These are phyloP conservation scores for Solanum chiquidenum DNA, from an alignment of 257 asterid genomes.

Conservation along the genomic window DNA sequence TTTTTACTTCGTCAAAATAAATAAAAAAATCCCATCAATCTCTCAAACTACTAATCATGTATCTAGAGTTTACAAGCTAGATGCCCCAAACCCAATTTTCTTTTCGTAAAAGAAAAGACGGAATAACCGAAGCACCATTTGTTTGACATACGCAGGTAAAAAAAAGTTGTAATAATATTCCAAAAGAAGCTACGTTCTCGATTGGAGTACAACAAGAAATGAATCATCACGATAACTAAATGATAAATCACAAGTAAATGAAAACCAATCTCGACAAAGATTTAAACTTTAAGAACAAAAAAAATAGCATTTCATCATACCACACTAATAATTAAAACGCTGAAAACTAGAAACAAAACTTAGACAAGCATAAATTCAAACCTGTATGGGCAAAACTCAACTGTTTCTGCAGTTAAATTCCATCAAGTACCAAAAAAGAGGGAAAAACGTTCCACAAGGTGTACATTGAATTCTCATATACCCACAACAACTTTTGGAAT, in stretches of 20 bases:
- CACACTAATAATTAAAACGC: background rate
- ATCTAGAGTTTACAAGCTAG: background rate
- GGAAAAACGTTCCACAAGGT: background rate
- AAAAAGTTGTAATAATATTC: background rate
- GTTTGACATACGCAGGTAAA: background rate
- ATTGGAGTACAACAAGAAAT: background rate
- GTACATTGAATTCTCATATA: background rate
- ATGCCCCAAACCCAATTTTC: background rate
- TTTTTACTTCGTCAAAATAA: background rate
- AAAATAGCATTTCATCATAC: background rate
- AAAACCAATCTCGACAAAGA: background rate
- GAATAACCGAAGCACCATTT: background rate
- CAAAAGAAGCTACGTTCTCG: background rate
- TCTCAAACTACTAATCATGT: background rate
- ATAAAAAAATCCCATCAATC: background rate
- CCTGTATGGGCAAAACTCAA: background rate
- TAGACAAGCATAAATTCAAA: background rate
- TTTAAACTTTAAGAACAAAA: background rate
- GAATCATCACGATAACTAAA: background rate
- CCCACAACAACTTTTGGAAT: background rate
- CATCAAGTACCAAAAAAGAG: background rate
- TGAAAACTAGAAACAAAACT: background rate
- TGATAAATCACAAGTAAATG: background rate
- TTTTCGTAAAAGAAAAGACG: background rate
- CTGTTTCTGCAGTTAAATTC: too few species aligned